Evolutionary conservation across 805 yeast species (phyloP), one percentile per base, ranked within the genome.

Genomic region (Sugiyamaella qingdaonensis): DNA sequence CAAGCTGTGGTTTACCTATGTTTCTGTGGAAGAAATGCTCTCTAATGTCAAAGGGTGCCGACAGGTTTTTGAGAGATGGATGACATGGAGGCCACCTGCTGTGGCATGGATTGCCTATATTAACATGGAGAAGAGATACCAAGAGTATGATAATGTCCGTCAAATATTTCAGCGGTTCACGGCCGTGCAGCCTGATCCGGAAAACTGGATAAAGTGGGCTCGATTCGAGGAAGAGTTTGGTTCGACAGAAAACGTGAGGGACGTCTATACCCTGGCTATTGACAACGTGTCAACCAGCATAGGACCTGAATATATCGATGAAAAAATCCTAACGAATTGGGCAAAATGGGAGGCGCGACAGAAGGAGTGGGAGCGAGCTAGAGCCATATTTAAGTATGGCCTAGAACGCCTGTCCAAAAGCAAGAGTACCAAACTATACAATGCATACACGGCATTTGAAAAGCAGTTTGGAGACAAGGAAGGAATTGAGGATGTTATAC

Each of bases 1-100:
- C 61, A 91, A 91, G 65, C 70, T 92, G 18, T 92, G 98, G 97
- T 87, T 80, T 64, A 77, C 82, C 55, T 90, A 88, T 63, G 83
- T 87, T 7, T 83, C 85, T 45, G 78, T 91, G 14, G 97, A 90
- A 67, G 97, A 90, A 68, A 77, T 86, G 0, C 69, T 89, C 24
- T 83, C 82, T 37, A 82, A 88, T 62, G 70, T 80, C 39, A 65
- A 72, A 3, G 83, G 84, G 7, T 85, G 85, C 2, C 69, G 95
- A 48, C 67, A 69, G 11, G 74, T 92, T 5, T 91, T 85, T 68
- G 82, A 83, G 54, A 75, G 85, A 53, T 92, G 99, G 99, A 71
- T 86, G 48, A 71, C 73, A 24, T 86, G 95, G 89, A 81, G 80
- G 56, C 96, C 96, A 0, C 62, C 60, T 11, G 62, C 62, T 14